Percentiles rank a stretch among this genome's conserved stretches.
Evolutionary conservation across 352 stramenopile species (phyloP).

Genomic region (Phytophthora pluvialis): DNA sequence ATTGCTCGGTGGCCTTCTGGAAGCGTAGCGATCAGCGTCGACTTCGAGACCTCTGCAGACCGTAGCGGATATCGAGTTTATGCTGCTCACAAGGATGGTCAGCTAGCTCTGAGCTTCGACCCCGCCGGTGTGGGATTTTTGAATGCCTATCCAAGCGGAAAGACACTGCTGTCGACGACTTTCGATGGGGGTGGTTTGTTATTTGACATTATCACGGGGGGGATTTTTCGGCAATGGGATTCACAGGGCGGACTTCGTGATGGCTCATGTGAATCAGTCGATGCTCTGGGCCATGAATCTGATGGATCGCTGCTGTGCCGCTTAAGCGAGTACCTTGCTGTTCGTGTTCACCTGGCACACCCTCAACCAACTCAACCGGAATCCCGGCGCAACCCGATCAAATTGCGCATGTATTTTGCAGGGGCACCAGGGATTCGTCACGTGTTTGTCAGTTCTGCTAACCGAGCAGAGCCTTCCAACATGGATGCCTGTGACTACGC

Average conservation of each 20-base stretch:
- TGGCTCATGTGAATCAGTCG: slow-evolving; percentile 40
- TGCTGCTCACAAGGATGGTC: slow-evolving; percentile 71
- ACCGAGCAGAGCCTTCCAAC: slow-evolving; percentile 30
- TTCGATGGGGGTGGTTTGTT: slow-evolving; percentile 63
- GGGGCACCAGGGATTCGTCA: slow-evolving; percentile 47
- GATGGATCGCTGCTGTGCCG: slow-evolving; percentile 57
- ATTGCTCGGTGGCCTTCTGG: slow-evolving; percentile 74
- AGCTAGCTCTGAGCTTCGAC: slow-evolving; percentile 74
- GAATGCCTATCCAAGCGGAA: slow-evolving; percentile 80
- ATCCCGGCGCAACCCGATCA: slow-evolving; percentile 30
- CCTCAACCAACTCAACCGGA: background rate
- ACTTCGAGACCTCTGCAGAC: slow-evolving; percentile 48
- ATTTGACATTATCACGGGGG: slow-evolving; percentile 51
- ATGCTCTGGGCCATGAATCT: slow-evolving; percentile 39
- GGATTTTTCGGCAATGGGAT: slow-evolving; percentile 70
- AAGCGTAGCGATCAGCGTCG: slow-evolving; percentile 69
- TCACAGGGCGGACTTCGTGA: slow-evolving; percentile 45
- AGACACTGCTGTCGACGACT: slow-evolving; percentile 77
- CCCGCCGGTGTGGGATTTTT: slow-evolving; percentile 70
- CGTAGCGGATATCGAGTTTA: slow-evolving; percentile 68
- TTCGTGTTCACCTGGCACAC: slow-evolving; percentile 41
- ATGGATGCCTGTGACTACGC: slow-evolving; percentile 41
- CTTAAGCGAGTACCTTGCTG: slow-evolving; percentile 56
- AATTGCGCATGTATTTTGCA: slow-evolving; percentile 60
- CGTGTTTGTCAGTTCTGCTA: slow-evolving; percentile 54